These are phyloP conservation scores for Termitomyces sp. DNA, from an alignment of 768 basidiomycete genomes.

Conservation along the genomic window DNA sequence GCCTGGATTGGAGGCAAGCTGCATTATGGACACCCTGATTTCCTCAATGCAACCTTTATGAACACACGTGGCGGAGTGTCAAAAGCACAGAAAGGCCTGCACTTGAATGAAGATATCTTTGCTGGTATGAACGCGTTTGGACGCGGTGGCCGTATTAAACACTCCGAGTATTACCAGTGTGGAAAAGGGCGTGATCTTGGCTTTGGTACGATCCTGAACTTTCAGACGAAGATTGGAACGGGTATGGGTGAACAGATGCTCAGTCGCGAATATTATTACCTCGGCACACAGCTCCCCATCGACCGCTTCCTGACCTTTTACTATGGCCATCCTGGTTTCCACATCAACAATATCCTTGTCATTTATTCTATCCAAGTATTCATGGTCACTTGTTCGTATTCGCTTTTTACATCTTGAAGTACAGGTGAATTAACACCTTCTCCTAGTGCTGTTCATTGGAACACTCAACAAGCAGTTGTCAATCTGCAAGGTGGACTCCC, in stretches of 20 bases:
- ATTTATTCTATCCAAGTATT: slow-evolving; percentile 97
- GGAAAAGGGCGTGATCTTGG: slow-evolving; percentile 99
- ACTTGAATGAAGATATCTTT: slow-evolving; percentile 99
- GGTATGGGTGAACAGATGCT: slow-evolving; percentile 99
- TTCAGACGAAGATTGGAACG: slow-evolving; percentile 99
- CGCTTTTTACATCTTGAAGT: not conserved
- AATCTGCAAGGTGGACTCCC: slow-evolving; percentile 83
- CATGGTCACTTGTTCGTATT: slow-evolving; percentile 82
- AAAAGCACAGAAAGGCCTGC: slow-evolving; percentile 97
- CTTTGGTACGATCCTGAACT: slow-evolving; percentile 98
- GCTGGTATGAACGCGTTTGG: slow-evolving; percentile 99
- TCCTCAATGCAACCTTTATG: slow-evolving; percentile 98
- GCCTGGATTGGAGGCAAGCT: slow-evolving; percentile 98
- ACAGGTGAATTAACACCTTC: slow-evolving; percentile 5
- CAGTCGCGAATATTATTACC: slow-evolving; percentile 98
- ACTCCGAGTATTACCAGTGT: slow-evolving; percentile 99
- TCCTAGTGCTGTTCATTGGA: slow-evolving; percentile 67
- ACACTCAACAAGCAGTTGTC: slow-evolving; percentile 91
- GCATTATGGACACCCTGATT: slow-evolving; percentile 99
- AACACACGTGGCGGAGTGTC: slow-evolving; percentile 97
- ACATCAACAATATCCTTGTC: slow-evolving; percentile 99
- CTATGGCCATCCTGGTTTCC: slow-evolving; percentile 99
- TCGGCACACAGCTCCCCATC: slow-evolving; percentile 95
- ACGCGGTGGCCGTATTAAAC: slow-evolving; percentile 98
- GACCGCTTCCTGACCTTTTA: slow-evolving; percentile 99